These are phyloP conservation scores for Testicularia cyperi DNA, from an alignment of 1,284 basidiomycete species.

Conservation along the genomic window DNA sequence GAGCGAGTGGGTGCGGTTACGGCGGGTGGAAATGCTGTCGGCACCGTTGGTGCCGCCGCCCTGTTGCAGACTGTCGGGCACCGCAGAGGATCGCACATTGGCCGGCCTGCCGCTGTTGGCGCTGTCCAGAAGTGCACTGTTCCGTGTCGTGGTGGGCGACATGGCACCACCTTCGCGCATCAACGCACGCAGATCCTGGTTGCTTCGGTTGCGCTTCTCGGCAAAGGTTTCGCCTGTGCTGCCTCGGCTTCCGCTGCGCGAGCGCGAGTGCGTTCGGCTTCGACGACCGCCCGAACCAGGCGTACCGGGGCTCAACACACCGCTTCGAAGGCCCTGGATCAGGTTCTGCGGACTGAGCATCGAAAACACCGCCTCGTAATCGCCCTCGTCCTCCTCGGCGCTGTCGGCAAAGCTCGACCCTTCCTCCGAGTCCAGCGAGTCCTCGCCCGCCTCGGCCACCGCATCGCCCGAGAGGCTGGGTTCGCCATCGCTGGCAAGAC, in stretches of 20 bases:
- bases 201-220: constrained; percentile 51
- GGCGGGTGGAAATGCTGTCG: constrained; percentile 9
- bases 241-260: constrained; percentile 39
- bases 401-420: constrained; percentile 28
- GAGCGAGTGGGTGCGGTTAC: constrained; percentile 39
- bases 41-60: constrained; percentile 12
- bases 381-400: constrained; percentile 51
- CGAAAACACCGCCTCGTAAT: constrained; percentile 55
- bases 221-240: constrained; percentile 45
- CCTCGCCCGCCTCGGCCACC: constrained; percentile 25
- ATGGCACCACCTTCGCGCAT: constrained; percentile 43
- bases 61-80: constrained; percentile 19
- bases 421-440: constrained; percentile 27
- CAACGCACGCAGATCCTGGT: constrained; percentile 44
- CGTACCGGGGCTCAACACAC: constrained; percentile 28
- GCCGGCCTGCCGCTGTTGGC: constrained; percentile 4
- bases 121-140: constrained; percentile 10
- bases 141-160: constrained; percentile 28
- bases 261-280: constrained; percentile 40
- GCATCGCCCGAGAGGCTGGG: constrained; percentile 13
- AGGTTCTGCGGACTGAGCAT: constrained; percentile 41
- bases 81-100: constrained; percentile 9
- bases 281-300: constrained; percentile 21
- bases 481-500: constrained; percentile 1
- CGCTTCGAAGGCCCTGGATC: constrained; percentile 21